Conservation (phyloP, 2,329 filamentous ascomycete genomes). For the Hypoxylon sp. region DNA sequence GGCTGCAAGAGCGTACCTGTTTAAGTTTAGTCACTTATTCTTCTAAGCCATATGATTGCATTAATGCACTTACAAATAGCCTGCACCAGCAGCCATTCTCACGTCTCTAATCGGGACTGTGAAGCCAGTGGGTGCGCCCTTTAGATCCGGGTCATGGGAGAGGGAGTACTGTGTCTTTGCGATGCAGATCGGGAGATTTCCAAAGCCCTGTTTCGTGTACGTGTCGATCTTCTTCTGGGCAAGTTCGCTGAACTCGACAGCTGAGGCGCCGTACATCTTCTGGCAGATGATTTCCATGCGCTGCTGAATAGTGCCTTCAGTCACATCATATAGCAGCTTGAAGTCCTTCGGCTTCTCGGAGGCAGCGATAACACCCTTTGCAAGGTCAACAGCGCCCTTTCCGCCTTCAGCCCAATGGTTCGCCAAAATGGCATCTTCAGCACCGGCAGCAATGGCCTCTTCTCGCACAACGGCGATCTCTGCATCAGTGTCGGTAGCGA, state of each 20-base stretch:
- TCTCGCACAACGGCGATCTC: conserved; percentile 92
- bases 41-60: neutral
- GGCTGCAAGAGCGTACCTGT: conserved; percentile 89
- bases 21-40: conserved; percentile 23
- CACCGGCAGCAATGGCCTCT: conserved; percentile 91
- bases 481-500: conserved; percentile 92
- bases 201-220: conserved; percentile 92
- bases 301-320: conserved; percentile 81
- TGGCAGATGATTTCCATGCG: conserved; percentile 92
- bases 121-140: conserved; percentile 95
- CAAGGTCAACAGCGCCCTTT: conserved; percentile 88
- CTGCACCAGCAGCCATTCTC: conserved; percentile 91
- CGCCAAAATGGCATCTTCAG: conserved; percentile 91
- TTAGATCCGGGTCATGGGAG: conserved; percentile 91
- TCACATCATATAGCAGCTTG: conserved; percentile 86
- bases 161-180: conserved; percentile 99
- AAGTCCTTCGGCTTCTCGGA: conserved; percentile 88
- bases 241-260: conserved; percentile 92
- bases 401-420: conserved; percentile 99
- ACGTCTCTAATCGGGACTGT: conserved; percentile 96
- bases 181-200: conserved; percentile 93
- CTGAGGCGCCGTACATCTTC: conserved; percentile 93
- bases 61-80: conserved; percentile 78
- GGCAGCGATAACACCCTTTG: conserved; percentile 86
- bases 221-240: conserved; percentile 97